Percentiles rank a stretch among this genome's conserved stretches.
phyloP scores from a whole-genome alignment of 768 basidiomycete genomes.

The Saitozyma sp. region DNA sequence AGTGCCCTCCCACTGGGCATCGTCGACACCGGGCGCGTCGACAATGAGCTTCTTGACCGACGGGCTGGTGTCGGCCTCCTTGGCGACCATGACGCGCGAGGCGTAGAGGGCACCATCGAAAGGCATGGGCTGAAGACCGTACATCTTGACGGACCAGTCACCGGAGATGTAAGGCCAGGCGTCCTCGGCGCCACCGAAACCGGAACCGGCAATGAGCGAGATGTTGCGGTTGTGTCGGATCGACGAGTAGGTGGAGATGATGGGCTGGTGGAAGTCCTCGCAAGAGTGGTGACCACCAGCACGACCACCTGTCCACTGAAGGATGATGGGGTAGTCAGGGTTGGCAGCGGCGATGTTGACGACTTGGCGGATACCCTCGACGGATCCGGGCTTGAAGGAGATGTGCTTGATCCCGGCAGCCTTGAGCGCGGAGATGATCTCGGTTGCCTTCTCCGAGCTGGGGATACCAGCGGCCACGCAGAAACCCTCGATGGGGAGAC shows the following conservation, averaged over 20 bases:
- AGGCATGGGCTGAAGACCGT: conserved; percentile 89
- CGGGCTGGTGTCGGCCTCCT: conserved; percentile 92
- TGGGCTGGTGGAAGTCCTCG: conserved; percentile 97
- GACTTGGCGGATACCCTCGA: conserved; percentile 96
- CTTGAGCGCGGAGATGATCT: conserved; percentile 84
- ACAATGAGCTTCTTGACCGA: conserved; percentile 97
- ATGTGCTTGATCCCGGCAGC: conserved; percentile 90
- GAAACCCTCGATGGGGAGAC: conserved; percentile 95
- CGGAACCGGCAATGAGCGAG: conserved; percentile 86
- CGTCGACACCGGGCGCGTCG: conserved; percentile 84
- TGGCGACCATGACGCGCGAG: conserved; percentile 96
- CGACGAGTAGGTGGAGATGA: conserved; percentile 81
- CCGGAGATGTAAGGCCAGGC: conserved; percentile 96
- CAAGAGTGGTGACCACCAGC: conserved; percentile 98
- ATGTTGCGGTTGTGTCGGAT: conserved; percentile 90
- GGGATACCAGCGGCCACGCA: conserved; percentile 98
- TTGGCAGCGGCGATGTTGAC: conserved; percentile 91
- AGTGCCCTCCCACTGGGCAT: conserved; percentile 86
- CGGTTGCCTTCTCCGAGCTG: conserved; percentile 91
- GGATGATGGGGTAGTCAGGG: conserved; percentile 92
- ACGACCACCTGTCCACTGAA: conserved; percentile 99
- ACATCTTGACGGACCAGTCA: conserved; percentile 83
- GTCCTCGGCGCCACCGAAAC: conserved; percentile 87
- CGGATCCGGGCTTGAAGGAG: conserved; percentile 96
- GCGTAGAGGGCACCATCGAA: conserved; percentile 97